These are phyloP conservation scores for Monilinia fructigena DNA, from an alignment of 2,329 filamentous ascomycete species.

Conservation along the genomic window DNA sequence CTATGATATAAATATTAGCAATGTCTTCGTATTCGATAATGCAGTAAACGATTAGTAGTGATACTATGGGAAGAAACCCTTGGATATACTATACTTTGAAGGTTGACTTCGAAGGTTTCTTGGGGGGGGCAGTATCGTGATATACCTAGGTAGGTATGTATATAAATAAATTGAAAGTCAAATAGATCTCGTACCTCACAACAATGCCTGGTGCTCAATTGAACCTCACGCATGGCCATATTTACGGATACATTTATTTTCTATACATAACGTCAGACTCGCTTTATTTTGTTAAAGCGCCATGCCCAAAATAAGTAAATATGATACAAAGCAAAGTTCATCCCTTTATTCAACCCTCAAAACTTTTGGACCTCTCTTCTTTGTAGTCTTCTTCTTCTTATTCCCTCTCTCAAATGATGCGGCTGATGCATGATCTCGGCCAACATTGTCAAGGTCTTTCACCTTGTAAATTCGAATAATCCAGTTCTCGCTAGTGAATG, in stretches of 20 bases:
- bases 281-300: conserved; percentile 29
- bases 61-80: not conserved
- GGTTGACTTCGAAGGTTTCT: too few relatives aligned
- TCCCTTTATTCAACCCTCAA: conserved; percentile 65
- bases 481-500: conserved; percentile 99
- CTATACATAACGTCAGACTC: conserved; percentile 28
- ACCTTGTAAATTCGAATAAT: conserved; percentile 99
- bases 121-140: not conserved
- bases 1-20: not conserved
- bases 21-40: not conserved
- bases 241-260: conserved; percentile 38
- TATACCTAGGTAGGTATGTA: not conserved
- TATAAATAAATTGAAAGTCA: not conserved
- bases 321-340: conserved; percentile 36
- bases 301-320: conserved; percentile 30
- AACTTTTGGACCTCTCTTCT: conserved; percentile 69
- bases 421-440: conserved; percentile 74
- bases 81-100: not conserved
- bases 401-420: conserved; percentile 73
- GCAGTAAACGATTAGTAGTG: not conserved
- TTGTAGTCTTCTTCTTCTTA: conserved; percentile 77
- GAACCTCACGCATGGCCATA: conserved; percentile 13
- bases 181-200: conserved; percentile 6
- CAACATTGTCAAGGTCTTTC: conserved; percentile 96
- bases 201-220: not conserved